Base-by-base conservation (phyloP, 2,329 filamentous ascomycete genomes). In the Berkeleyomyces basicola region DNA sequence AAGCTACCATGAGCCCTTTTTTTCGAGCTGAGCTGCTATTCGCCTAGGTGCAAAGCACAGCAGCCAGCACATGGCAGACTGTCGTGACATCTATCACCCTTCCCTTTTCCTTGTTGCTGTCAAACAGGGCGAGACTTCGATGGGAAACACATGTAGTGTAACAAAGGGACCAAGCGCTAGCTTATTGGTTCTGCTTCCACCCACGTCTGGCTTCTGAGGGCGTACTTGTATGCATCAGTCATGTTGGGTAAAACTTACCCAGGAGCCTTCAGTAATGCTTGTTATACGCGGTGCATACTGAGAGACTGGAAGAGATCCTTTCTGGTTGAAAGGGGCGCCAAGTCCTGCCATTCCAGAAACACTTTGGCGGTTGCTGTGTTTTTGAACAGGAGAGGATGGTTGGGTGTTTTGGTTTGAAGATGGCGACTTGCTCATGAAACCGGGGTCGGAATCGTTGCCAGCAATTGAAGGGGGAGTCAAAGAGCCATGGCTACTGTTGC, bases 181-280 rank as follows among this genome's bases (percentile, higher is more conserved):
- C 14, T 53, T 14, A 23, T 23, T 53, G 23, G n/a, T 11, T 57
- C 14, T 57, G 58, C 14, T 39, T 33, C 33, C 14, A 43, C 23
- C 16, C 37, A 40, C 14, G 58, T 9, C 5, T 43, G 58, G 23
- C 5, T 43, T 46, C 4, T 36, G 23, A 44, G 40, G 58, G n/a
- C 36, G 23, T 44, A 36, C 11, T 51, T 61, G 46, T 44, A 68
- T 66, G 46, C 1, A 49, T 23, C 3, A 49, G 46, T 7, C 31
- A 37, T 36, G 49, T 10, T 53, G 49, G 49, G 14, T 53, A 43
- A 62, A 66, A 77, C 84, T 69, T 81, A 95, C 90, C 87, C 90
- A 95, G 64, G 88, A 85, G 67, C 87, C 88, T 67, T 96, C 89
- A 7, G 82, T 78, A 46, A 96, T 78, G 42, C 91, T 96, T 51